Conservation (phyloP, 371 early-diverging fungal species). For the Gilbertella persicaria region DNA sequence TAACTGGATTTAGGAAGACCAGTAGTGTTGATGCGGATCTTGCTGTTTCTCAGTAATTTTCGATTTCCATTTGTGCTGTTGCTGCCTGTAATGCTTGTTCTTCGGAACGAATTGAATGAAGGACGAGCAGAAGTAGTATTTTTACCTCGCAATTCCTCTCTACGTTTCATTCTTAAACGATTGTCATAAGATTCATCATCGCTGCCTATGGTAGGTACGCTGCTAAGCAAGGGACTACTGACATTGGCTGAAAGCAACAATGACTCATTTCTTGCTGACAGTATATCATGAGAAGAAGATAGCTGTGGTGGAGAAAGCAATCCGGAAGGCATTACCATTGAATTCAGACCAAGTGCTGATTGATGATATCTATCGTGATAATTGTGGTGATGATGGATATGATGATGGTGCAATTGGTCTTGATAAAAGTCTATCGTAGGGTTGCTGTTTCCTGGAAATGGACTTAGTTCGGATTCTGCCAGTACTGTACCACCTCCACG, state of each 20-base stretch:
- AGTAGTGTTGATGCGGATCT: conserved; percentile 31
- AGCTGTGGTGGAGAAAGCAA: too few species aligned
- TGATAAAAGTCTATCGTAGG: conserved; percentile 15
- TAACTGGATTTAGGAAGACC: conserved; percentile 29
- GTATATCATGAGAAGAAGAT: too few species aligned
- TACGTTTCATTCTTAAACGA: conserved; percentile 35
- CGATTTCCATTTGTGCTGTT: neutral
- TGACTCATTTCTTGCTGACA: too few species aligned
- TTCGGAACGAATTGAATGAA: conserved; percentile 18
- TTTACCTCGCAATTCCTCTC: conserved; percentile 42
- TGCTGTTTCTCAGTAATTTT: neutral
- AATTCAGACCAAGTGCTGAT: neutral
- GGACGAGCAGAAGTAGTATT: conserved; percentile 5
- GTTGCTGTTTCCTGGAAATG: conserved; percentile 59
- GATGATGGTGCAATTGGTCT: conserved; percentile 13
- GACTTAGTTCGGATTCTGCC: conserved; percentile 53
- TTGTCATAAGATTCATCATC: conserved; percentile 48
- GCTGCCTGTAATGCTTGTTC: conserved; percentile 20
- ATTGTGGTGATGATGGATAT: conserved; percentile 1
- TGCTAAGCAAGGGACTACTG: too few species aligned
- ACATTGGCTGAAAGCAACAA: too few species aligned
- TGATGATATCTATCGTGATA: conserved; percentile 2
- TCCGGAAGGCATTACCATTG: neutral
- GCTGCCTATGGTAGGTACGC: conserved; percentile 23
- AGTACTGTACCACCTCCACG: conserved; percentile 46